Conservation (phyloP, 306 rosid genomes). For the Castanopsis chinensis region DNA sequence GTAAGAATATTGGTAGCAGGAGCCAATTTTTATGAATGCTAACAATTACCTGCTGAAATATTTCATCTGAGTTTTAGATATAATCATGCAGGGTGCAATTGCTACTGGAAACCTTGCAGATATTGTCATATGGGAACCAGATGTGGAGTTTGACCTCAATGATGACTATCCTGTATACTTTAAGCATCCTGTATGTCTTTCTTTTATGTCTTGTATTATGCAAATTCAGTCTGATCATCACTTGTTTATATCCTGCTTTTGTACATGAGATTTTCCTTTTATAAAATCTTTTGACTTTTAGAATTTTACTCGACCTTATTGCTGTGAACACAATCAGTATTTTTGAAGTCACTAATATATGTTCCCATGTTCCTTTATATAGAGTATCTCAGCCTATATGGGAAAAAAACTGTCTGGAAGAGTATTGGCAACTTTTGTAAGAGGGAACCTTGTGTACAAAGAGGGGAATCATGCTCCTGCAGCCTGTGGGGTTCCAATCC, state of each 20-base stretch:
- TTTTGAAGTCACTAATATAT: neutral
- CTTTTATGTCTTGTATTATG: neutral
- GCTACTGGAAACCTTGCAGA: slow-evolving; percentile 79
- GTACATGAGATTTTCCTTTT: neutral
- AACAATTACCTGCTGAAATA: slow-evolving; percentile 11
- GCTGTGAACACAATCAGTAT: neutral
- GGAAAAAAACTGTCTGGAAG: slow-evolving; percentile 70
- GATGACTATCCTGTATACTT: slow-evolving; percentile 52
- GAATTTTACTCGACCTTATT: neutral
- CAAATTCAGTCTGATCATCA: neutral
- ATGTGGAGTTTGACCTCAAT: slow-evolving; percentile 59
- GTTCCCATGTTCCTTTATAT: neutral
- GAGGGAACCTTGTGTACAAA: slow-evolving; percentile 85
- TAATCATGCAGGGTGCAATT: slow-evolving; percentile 64
- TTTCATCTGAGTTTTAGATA: slow-evolving; percentile 13
- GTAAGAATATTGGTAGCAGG: neutral
- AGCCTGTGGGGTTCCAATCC: slow-evolving; percentile 73
- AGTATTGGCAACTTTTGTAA: slow-evolving; percentile 77
- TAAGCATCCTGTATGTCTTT: slow-evolving; percentile 64
- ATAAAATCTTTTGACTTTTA: neutral
- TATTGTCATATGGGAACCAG: slow-evolving; percentile 92
- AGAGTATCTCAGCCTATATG: slow-evolving; percentile 88
- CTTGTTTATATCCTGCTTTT: neutral
- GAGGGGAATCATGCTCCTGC: slow-evolving; percentile 71
- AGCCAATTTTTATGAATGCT: neutral